Evolutionary conservation across 202 grass and related monocot species (phyloP).

Genomic region (Dendrocalamus latiflorus): DNA sequence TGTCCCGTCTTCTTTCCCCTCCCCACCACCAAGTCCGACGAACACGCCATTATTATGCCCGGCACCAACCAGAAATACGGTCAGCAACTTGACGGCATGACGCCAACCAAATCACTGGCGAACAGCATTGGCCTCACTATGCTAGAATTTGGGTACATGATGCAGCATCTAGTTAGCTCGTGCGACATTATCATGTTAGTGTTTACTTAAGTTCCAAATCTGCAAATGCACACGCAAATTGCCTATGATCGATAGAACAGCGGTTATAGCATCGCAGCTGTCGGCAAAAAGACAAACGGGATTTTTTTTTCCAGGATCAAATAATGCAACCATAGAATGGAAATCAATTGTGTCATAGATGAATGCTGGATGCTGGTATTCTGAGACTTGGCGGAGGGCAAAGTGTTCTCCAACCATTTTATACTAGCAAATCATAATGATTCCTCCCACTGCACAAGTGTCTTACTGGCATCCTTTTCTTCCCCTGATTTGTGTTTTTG

Average conservation of each 20-base stretch:
- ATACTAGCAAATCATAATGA: no score
- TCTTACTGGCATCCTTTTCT: conserved; percentile 66
- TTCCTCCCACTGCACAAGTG: conserved; percentile 75
- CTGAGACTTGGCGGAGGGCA: background rate
- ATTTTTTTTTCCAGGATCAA: background rate
- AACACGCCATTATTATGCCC: no score
- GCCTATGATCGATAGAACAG: background rate
- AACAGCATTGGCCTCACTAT: background rate
- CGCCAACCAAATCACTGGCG: no score
- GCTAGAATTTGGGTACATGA: background rate
- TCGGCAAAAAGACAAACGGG: background rate
- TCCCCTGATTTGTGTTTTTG: conserved; percentile 52
- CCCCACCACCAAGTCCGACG: no score
- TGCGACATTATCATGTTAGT: background rate
- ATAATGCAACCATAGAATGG: background rate
- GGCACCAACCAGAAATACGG: no score
- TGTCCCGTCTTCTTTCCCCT: no score
- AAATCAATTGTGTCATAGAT: background rate
- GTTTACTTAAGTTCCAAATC: background rate
- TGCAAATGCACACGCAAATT: background rate
- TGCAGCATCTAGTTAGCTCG: background rate
- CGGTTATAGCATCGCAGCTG: background rate
- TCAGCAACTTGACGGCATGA: no score
- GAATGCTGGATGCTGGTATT: background rate
- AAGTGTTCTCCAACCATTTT: background rate